Evolutionary conservation across 202 grass and related monocot species (phyloP), one percentile per base, ranked within the genome.

Genomic region (Musa balbisiana): DNA sequence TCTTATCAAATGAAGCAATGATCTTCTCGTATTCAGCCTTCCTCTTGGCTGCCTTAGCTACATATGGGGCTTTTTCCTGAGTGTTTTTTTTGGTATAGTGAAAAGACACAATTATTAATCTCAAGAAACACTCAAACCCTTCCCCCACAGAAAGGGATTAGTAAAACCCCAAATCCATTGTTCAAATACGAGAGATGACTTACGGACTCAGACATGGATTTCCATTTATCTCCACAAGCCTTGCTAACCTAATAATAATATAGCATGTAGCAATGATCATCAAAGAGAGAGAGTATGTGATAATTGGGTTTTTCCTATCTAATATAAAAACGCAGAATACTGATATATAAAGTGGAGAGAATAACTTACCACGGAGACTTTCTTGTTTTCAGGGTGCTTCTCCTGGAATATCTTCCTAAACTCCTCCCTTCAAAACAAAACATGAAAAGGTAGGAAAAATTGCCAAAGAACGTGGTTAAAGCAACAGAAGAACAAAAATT

Each of bases 221-320:
- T 85, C 83, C 83, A 85, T 77, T 73, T 85, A n/a, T 52, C 79
- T 27, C 83, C 83, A 73, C 72, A 73, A 73, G 83, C 83, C 78
- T 85, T 85, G 79, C 78, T 76, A 10, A 85, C 83, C 83, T 85
- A 66, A 43, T 2, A 71, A 51, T 21, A 52, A 51, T 2, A 11
- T 4, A 71, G 19, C 3, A 50, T 2, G 33, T 10, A 43, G 33
- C 33, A 43, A 43, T 22, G 14, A 11, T 21, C 33, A 51, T 33
- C 15, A 71, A n/a, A 71, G 11, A 65, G 49, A 3, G 50, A 58
- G 1, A 43, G 33, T 8, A 8, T 43, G 33, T 6, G 33, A 43
- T 6, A 6, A 43, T 43, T 43, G 4, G 33, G 33, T 43, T 43
- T 43, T 43, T 43, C 33, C 4, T 8, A 43, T 43, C 4, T 43